These are phyloP conservation scores for Cutaneotrichosporon sp. DNA, from an alignment of 1,284 basidiomycete genomes.

Conservation along the genomic window DNA sequence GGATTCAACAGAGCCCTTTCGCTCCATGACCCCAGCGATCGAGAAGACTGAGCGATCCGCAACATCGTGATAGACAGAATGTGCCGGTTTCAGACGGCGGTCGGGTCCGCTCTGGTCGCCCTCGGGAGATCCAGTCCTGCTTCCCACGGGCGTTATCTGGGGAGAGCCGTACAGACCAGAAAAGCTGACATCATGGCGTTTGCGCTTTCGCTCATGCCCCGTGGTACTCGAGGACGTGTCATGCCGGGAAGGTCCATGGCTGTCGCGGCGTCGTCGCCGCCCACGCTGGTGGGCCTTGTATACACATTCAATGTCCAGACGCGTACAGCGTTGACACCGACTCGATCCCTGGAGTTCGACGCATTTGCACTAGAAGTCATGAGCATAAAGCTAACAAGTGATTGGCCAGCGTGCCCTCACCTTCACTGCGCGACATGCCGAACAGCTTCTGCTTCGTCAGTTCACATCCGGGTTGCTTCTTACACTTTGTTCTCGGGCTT, in stretches of 20 bases:
- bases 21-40: conserved; percentile 22
- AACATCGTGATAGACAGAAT: conserved; percentile 22
- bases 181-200: too few relatives aligned
- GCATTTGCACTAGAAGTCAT: conserved; percentile 18
- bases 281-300: conserved; percentile 22
- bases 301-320: conserved; percentile 17
- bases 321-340: conserved; percentile 18
- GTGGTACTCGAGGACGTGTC: too few relatives aligned
- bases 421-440: conserved; percentile 15
- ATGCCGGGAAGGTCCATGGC: too few relatives aligned
- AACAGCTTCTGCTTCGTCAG: conserved; percentile 15
- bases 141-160: too few relatives aligned
- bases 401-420: conserved; percentile 1
- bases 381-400: neutral
- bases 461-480: neutral
- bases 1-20: neutral
- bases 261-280: conserved; percentile 1
- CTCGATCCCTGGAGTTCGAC: conserved; percentile 9
- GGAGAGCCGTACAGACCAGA: too few relatives aligned
- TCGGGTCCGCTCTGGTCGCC: too few relatives aligned
- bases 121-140: too few relatives aligned
- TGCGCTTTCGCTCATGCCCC: too few relatives aligned
- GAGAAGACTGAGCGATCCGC: conserved; percentile 19
- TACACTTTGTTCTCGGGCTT: too few relatives aligned
- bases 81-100: conserved; percentile 8